Conservation (phyloP, 345 rosid genomes). For the Murraya koenigii region DNA sequence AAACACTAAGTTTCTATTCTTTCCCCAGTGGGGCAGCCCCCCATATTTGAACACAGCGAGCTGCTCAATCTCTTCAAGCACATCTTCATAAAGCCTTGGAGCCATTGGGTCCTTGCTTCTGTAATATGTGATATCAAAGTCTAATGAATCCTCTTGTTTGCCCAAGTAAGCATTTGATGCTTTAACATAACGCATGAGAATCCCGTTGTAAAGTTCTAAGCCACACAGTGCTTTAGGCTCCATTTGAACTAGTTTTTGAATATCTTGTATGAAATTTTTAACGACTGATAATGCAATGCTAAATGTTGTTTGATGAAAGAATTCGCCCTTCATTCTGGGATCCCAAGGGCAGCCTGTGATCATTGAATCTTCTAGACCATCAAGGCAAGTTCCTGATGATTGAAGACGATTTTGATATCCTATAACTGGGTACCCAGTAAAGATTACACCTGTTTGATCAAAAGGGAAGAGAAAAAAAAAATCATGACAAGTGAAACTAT, state of each 20-base stretch:
- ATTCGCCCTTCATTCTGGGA: constrained; percentile 58
- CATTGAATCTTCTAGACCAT: constrained; percentile 48
- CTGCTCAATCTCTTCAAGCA: constrained; percentile 80
- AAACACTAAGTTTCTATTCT: constrained; percentile 68
- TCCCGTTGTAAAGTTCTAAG: constrained; percentile 61
- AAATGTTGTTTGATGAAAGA: constrained; percentile 66
- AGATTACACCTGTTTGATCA: constrained; percentile 38
- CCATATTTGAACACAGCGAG: constrained; percentile 71
- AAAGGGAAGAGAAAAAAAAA: neutral
- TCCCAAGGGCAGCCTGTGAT: constrained; percentile 82
- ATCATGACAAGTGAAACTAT: too few relatives aligned
- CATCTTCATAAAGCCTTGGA: constrained; percentile 65
- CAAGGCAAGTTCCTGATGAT: constrained; percentile 80
- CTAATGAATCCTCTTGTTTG: constrained; percentile 66
- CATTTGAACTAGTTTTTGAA: constrained; percentile 48
- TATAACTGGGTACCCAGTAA: constrained; percentile 73
- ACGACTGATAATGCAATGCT: constrained; percentile 43
- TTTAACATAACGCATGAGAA: constrained; percentile 74
- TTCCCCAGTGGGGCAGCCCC: constrained; percentile 87
- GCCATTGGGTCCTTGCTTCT: constrained; percentile 59
- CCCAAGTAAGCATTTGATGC: constrained; percentile 71
- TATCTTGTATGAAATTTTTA: constrained; percentile 56
- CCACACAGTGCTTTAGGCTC: constrained; percentile 57
- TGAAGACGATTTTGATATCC: constrained; percentile 72
- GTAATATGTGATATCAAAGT: constrained; percentile 74